Conservation (phyloP, 805 yeast genomes). For the Ogataea ramenticola region DNA sequence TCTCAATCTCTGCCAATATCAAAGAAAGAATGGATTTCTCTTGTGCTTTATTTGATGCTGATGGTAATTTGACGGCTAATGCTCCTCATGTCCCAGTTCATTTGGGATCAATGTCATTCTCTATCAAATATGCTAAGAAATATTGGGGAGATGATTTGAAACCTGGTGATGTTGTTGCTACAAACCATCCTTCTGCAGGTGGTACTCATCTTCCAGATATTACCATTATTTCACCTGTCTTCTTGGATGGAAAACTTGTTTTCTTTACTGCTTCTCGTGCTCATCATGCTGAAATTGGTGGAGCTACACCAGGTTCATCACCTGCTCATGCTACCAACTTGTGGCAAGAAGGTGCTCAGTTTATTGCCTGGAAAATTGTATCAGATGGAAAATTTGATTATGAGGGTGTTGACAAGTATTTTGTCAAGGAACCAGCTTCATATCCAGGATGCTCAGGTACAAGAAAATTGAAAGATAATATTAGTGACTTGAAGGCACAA, state of each 20-base stretch:
- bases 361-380: slow-evolving; percentile 40
- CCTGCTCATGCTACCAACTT: slow-evolving; percentile 44
- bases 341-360: slow-evolving; percentile 46
- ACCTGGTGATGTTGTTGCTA: slow-evolving; percentile 32
- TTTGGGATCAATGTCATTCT: slow-evolving; percentile 33
- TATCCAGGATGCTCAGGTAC: slow-evolving; percentile 45
- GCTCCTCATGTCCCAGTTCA: slow-evolving; percentile 39
- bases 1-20: slow-evolving; percentile 31
- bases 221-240: slow-evolving; percentile 47
- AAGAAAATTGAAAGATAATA: slow-evolving; percentile 41
- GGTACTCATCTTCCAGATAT: slow-evolving; percentile 39
- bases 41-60: slow-evolving; percentile 33
- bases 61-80: slow-evolving; percentile 33
- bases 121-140: slow-evolving; percentile 26
- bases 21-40: slow-evolving; percentile 36
- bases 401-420: slow-evolving; percentile 34
- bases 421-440: slow-evolving; percentile 39
- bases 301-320: slow-evolving; percentile 45
- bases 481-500: slow-evolving; percentile 37
- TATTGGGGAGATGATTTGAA: slow-evolving; percentile 27
- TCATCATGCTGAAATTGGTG: slow-evolving; percentile 52
- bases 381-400: slow-evolving; percentile 40
- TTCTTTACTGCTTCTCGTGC: slow-evolving; percentile 49
- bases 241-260: slow-evolving; percentile 31
- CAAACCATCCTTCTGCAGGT: slow-evolving; percentile 32